These are phyloP conservation scores for Paspalum vaginatum DNA, from an alignment of 176 grass and related monocot genomes.

Conservation along the genomic window DNA sequence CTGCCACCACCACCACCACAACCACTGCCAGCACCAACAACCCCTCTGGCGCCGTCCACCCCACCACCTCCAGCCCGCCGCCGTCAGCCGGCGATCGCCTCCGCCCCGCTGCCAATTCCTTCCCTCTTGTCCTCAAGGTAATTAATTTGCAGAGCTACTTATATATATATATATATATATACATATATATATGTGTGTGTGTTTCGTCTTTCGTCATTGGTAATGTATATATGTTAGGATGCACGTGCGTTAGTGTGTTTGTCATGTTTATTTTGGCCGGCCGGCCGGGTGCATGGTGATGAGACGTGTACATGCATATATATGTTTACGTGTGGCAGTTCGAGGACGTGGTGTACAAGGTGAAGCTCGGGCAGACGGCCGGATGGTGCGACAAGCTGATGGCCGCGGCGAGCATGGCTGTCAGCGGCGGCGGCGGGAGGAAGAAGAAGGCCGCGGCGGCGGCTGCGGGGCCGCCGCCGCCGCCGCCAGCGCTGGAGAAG, in stretches of 20 bases:
- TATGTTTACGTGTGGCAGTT: slow-evolving; percentile 54
- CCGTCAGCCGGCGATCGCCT: slow-evolving; percentile 23
- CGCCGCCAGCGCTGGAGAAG: slow-evolving; percentile 53
- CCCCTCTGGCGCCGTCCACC: slow-evolving; percentile 53
- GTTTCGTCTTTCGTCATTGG: not conserved
- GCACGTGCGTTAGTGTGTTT: slow-evolving; percentile 11
- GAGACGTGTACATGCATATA: slow-evolving; percentile 42
- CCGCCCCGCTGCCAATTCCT: slow-evolving; percentile 51
- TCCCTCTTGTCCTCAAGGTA: slow-evolving; percentile 86
- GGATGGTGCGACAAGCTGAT: slow-evolving; percentile 42
- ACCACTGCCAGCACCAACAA: not conserved
- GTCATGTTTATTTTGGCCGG: not conserved
- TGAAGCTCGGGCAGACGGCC: slow-evolving; percentile 46
- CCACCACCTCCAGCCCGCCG: slow-evolving; percentile 58
- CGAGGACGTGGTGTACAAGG: slow-evolving; percentile 87
- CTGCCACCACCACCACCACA: not conserved
- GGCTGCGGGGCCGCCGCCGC: not conserved
- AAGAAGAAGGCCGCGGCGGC: not conserved
- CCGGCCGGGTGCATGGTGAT: not conserved
- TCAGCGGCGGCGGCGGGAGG: not conserved
- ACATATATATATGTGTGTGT: not conserved
- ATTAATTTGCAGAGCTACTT: not conserved
- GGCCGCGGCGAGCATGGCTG: not conserved
- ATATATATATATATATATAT: not conserved
- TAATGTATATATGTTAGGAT: not conserved